A percentile compares a stretch with the other conserved stretches of the same genome.
Evolutionary conservation across 2,329 filamentous ascomycete species (phyloP).

Genomic region (Seiridium unicorne): DNA sequence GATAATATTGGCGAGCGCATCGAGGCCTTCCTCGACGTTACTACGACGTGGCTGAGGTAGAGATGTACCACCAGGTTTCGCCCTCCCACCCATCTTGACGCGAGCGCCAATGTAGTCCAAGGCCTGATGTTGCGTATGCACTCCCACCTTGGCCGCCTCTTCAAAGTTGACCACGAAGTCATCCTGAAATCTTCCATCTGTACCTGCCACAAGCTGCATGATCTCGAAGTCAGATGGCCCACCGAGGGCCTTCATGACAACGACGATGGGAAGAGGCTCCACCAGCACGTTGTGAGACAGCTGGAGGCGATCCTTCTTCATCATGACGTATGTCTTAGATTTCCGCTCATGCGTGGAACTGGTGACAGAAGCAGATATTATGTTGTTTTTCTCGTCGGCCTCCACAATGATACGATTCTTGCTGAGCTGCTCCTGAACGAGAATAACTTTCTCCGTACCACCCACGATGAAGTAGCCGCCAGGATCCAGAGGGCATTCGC

Average conservation of each 20-base stretch:
- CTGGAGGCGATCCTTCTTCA: constrained; percentile 90
- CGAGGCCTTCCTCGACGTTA: constrained; percentile 86
- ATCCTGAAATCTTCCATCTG: constrained; percentile 87
- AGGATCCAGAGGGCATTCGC: constrained; percentile 93
- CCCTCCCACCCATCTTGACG: constrained; percentile 80
- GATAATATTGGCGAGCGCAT: constrained; percentile 88
- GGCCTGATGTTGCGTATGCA: constrained; percentile 93
- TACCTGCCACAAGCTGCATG: constrained; percentile 83
- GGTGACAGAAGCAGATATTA: constrained; percentile 93
- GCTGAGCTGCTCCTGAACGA: constrained; percentile 97
- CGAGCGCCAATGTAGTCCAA: constrained; percentile 86
- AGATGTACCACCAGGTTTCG: constrained; percentile 48
- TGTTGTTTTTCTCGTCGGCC: constrained; percentile 84
- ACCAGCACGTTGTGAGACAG: constrained; percentile 90
- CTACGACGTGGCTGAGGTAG: constrained; percentile 63
- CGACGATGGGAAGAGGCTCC: constrained; percentile 92
- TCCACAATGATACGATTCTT: constrained; percentile 99
- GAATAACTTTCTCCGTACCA: constrained; percentile 96
- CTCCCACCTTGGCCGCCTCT: constrained; percentile 77
- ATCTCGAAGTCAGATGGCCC: constrained; percentile 95
- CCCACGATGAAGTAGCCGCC: constrained; percentile 98
- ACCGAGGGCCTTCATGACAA: constrained; percentile 89
- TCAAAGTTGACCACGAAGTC: constrained; percentile 96
- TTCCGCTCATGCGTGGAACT: constrained; percentile 97
- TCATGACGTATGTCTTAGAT: constrained; percentile 92